Base-by-base conservation (phyloP, 2,329 filamentous ascomycete genomes). In the Alternaria sp. region DNA sequence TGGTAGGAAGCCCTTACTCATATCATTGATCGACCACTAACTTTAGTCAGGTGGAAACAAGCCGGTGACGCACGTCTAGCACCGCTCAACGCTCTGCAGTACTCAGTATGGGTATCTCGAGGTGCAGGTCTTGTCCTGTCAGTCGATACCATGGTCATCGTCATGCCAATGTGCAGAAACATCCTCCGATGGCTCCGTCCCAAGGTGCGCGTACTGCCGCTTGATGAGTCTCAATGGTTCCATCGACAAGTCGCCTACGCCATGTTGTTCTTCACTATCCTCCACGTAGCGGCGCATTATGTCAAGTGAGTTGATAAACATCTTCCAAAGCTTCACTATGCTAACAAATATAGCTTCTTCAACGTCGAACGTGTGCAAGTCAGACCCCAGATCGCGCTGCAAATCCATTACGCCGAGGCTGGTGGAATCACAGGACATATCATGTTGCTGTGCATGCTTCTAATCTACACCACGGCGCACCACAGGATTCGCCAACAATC, bases 151-250 rank as follows among this genome's bases (percentile, higher is more conserved):
- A 91, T 93, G 76, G 85, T 98, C 68, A 97, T 99, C 73, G 83
- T 99, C 26, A 85, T 99, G 63, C 96, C 96, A 7, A 97, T 99
- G 85, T 99, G 95, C 84, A 88, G 96, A 71, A 98, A 95, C 63
- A 83, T 98, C 30, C 87, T 99, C 77, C 89, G 93, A 78, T 91
- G 89, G 77, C 80, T 98, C 60, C 88, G 96, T 67, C 96, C 96
- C 25, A 97, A 96, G 84, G 82, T 97, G 68, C 88, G 89, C 80
- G 97, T 91, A 84, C 79, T 98, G 12, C 96, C 96, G 6, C 86
- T 99, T n/a, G 96, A 99, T 75, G 96, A 99, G 83, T 96, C 93
- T 63, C 87, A 94, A 69, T 99, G 93, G 93, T 96, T 99, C 81
- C 96, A 99, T 83, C 88, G 95, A 68, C 96, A 99, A 80, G 87